phyloP scores from a whole-genome alignment of 2,329 filamentous ascomycete species.

The Ceratocystis albifundus region DNA sequence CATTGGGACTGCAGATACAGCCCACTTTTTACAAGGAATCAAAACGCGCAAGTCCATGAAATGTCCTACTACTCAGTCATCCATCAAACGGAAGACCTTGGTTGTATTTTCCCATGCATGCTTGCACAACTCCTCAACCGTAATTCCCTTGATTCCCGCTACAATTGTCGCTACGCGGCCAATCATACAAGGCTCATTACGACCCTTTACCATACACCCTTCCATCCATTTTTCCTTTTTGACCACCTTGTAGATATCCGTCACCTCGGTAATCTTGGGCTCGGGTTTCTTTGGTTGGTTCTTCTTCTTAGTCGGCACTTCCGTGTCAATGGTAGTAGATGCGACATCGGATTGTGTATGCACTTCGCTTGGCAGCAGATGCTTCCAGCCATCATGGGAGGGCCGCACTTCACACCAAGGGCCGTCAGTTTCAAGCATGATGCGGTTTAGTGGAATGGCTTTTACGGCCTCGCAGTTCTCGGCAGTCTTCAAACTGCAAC shows the following conservation, averaged over 20 bases:
- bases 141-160: constrained; percentile 69
- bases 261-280: constrained; percentile 55
- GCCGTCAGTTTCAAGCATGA: constrained; percentile 95
- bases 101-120: constrained; percentile 74
- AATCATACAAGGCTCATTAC: constrained; percentile 87
- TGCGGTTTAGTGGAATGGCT: constrained; percentile 60
- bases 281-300: constrained; percentile 36
- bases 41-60: neutral
- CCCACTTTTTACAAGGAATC: neutral
- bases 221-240: constrained; percentile 95
- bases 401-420: constrained; percentile 95
- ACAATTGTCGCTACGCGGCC: constrained; percentile 79
- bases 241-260: constrained; percentile 64
- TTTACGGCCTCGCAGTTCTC: constrained; percentile 81
- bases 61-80: constrained; percentile 25
- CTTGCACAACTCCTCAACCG: constrained; percentile 73
- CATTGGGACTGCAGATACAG: neutral
- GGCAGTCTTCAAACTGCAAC: constrained; percentile 87
- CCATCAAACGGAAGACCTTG: constrained; percentile 63
- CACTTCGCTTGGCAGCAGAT: constrained; percentile 35
- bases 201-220: constrained; percentile 81
- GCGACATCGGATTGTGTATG: neutral
- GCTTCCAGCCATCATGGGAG: constrained; percentile 73
- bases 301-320: constrained; percentile 25
- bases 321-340: constrained; percentile 7